Conservation (phyloP, 164 flowering plant genomes). For the Sextonia rubra region DNA sequence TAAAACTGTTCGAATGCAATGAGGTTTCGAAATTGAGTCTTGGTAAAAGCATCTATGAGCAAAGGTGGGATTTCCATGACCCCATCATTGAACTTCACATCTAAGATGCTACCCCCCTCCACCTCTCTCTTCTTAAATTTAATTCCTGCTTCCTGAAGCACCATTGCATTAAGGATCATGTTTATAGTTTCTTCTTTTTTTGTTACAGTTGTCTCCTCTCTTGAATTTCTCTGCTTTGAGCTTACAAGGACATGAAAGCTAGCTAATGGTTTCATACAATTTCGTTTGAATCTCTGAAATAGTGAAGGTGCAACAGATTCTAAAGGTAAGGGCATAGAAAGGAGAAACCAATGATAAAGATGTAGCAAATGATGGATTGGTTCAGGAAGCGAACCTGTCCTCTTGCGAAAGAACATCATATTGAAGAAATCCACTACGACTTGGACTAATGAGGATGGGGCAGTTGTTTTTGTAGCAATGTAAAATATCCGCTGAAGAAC, state of each 20-base stretch:
- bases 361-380: background rate
- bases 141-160: too few species aligned
- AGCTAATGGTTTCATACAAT: background rate
- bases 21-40: background rate
- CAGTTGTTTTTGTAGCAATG: background rate
- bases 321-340: background rate
- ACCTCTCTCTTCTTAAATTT: too few species aligned
- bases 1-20: background rate
- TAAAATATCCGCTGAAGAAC: background rate
- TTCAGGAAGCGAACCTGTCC: background rate
- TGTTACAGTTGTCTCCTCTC: background rate
- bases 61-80: background rate
- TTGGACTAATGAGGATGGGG: background rate
- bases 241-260: background rate
- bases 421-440: background rate
- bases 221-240: background rate
- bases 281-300: background rate
- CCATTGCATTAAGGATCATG: background rate
- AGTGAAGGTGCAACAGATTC: background rate
- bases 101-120: background rate
- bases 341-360: background rate
- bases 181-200: background rate
- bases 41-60: background rate
- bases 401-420: background rate
- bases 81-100: background rate